Base-by-base conservation (phyloP, 805 yeast species). In the Tetrapisispora fleetii region DNA sequence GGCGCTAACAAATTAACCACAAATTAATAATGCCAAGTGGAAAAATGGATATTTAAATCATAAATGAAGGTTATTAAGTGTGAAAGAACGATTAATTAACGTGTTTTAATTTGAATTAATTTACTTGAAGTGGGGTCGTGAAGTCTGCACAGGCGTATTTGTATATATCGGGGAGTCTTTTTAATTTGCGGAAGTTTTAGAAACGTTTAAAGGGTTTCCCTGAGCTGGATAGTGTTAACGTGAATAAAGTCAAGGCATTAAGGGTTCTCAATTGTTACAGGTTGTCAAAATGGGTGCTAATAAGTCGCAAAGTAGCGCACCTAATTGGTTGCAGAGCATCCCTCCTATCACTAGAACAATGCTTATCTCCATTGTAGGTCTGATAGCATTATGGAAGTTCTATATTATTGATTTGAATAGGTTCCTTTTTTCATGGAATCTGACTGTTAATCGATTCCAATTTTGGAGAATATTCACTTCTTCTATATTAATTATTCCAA, bases 271-370 rank as follows among this genome's bases (percentile, higher is more conserved):
- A 22, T 39, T 27, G 10, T 19, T 14, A n/a, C 4, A 16, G 9
- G 9, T n/a, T 6, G 18, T 30, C 4, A 5, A 22, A 43, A 43
- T 33, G 43, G 24, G 24, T 27, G 24, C 17, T 13, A 38, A 16
- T n/a, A 8, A 17, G 16, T 17, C 37, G 5, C 16, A 28, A 9
- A n/a, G 11, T 38, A 22, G 24, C 3, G 19, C 30, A 18, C 47
- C 42, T 19, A 45, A 52, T n/a, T 58, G 60, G 58, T 46, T 46
- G 35, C 44, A 47, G 16, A 48, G 53, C 30, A 77, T 81, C 7
- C 86, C 86, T 1, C 82, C 84, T 3, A 78, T 80, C 24, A 80
- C 86, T 3, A 67, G 85, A 51, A 71, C 75, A 41, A 65, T 81
- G 47, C 58, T 75, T 3, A 67, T 81, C 1, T 66, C 77, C 22